Conservation (phyloP, 2,329 filamentous ascomycete species). For the Penicillium fuscoglaucum region DNA sequence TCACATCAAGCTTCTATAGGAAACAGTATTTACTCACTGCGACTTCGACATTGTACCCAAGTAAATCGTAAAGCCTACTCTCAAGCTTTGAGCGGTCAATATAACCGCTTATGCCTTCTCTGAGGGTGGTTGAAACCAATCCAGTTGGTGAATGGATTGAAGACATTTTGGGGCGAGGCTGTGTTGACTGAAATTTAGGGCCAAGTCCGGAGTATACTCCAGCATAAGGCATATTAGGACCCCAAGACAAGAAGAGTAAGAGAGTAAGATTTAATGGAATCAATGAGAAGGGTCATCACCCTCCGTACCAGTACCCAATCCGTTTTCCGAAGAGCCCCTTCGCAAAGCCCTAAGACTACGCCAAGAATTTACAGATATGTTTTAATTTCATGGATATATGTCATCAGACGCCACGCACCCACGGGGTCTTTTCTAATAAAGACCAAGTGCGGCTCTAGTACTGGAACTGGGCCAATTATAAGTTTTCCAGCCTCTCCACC, state of each 20-base stretch:
- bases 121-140: neutral
- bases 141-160: neutral
- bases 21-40: neutral
- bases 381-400: neutral
- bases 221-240: neutral
- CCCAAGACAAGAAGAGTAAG: neutral
- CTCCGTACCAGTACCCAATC: neutral
- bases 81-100: constrained; percentile 1
- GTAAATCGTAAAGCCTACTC: neutral
- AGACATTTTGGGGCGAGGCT: neutral
- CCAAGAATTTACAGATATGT: neutral
- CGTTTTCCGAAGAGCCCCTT: neutral
- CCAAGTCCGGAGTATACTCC: neutral
- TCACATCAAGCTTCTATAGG: neutral
- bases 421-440: neutral
- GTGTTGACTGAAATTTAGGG: neutral
- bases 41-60: neutral
- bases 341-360: neutral
- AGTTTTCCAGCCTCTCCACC: neutral
- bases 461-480: neutral
- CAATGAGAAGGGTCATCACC: neutral
- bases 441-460: neutral
- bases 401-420: neutral
- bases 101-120: constrained; percentile 2
- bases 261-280: neutral